Evolutionary conservation across 371 early-diverging fungal genomes (phyloP).

Genomic region (Rhizomucor pusillus): DNA sequence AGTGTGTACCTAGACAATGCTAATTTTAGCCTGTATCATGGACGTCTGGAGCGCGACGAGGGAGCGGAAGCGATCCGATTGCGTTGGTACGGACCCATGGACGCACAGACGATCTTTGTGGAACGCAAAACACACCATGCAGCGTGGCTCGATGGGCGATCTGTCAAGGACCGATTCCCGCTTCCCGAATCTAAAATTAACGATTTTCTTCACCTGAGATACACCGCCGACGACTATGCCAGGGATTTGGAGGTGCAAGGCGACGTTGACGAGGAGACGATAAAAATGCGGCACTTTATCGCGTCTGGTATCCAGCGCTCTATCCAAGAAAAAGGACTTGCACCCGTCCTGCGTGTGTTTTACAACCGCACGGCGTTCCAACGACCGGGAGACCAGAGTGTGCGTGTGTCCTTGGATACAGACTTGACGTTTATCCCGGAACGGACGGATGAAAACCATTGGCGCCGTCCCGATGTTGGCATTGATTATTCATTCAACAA

Average conservation of each 20-base stretch:
- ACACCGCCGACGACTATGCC: constrained; percentile 69
- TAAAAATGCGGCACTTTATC: constrained; percentile 25
- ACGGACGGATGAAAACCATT: constrained; percentile 64
- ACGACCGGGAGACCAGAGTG: constrained; percentile 88
- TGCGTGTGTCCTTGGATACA: constrained; percentile 91
- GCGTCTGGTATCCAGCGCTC: constrained; percentile 70
- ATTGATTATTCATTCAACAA: constrained; percentile 76
- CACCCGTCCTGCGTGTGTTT: constrained; percentile 81
- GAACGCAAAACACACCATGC: constrained; percentile 67
- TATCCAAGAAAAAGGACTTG: constrained; percentile 65
- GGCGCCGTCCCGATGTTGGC: constrained; percentile 86
- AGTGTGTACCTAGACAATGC: constrained; percentile 96
- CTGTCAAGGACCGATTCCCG: constrained; percentile 87
- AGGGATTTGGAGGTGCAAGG: constrained; percentile 1
- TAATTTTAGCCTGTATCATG: constrained; percentile 86
- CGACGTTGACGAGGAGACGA: background rate
- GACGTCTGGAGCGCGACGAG: constrained; percentile 86
- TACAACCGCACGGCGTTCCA: constrained; percentile 97
- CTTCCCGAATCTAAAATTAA: constrained; percentile 89
- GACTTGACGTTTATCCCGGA: constrained; percentile 94
- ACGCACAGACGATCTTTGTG: constrained; percentile 23
- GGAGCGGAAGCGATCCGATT: constrained; percentile 86
- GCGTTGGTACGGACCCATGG: constrained; percentile 81
- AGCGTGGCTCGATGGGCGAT: constrained; percentile 94
- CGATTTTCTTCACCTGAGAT: constrained; percentile 63